A percentile compares a stretch with the other conserved stretches of the same genome.
Conservation (phyloP, 331 rosid genomes). For the Quercus tomentella region DNA sequence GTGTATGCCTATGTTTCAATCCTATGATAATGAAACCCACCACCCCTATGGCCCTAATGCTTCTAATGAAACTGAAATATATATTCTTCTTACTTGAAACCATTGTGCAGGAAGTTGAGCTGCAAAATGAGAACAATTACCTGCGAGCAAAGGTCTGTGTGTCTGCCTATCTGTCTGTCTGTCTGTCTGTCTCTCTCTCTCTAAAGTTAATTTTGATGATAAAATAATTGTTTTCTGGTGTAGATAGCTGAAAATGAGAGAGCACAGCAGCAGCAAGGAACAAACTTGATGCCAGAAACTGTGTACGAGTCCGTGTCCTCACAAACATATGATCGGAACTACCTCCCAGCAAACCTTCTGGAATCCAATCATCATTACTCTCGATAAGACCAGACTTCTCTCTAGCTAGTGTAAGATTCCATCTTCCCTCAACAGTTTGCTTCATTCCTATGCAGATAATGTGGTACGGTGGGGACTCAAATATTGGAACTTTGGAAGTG, state of each 20-base stretch:
- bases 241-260: constrained; percentile 88
- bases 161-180: no score
- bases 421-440: not conserved
- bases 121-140: constrained; percentile 79
- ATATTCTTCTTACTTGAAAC: not conserved
- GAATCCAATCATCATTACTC: constrained; percentile 53
- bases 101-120: constrained; percentile 73
- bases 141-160: constrained; percentile 71
- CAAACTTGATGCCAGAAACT: constrained; percentile 49
- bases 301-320: constrained; percentile 47
- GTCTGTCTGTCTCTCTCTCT: not conserved
- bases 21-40: not conserved
- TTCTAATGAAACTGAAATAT: not conserved
- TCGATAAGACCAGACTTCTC: constrained; percentile 68
- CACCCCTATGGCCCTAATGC: not conserved
- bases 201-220: not conserved
- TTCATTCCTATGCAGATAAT: not conserved
- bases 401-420: constrained; percentile 69
- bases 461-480: no score
- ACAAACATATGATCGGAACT: constrained; percentile 54
- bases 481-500: no score
- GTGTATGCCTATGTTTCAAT: not conserved
- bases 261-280: constrained; percentile 51
- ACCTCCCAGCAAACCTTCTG: constrained; percentile 51
- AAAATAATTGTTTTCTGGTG: not conserved